phyloP scores from a whole-genome alignment of 352 stramenopile species.

The Globisporangium canariense region DNA sequence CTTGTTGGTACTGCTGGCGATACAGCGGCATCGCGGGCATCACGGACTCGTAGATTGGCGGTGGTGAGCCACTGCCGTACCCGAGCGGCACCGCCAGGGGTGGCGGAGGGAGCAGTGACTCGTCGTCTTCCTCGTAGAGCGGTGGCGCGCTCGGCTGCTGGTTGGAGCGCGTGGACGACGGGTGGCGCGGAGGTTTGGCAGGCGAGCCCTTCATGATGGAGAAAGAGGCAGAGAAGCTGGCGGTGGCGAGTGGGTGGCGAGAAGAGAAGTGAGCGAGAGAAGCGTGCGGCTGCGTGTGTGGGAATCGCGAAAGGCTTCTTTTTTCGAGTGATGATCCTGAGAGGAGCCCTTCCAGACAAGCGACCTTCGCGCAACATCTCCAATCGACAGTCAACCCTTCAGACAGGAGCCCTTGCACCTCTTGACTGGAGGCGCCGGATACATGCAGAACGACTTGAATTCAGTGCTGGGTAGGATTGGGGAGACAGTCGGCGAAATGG shows the following conservation, averaged over 20 bases:
- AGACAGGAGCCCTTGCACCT: no score
- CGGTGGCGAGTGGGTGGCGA: background rate
- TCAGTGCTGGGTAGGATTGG: no score
- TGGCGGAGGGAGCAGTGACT: conserved; percentile 4
- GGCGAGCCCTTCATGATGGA: conserved; percentile 5
- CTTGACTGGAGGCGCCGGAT: no score
- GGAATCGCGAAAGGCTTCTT: background rate
- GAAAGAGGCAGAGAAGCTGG: background rate
- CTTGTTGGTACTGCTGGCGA: conserved; percentile 6
- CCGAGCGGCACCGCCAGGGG: conserved; percentile 11
- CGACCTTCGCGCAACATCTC: no score
- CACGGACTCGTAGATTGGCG: background rate
- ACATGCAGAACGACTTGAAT: no score
- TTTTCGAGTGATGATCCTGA: background rate
- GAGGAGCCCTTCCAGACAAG: background rate
- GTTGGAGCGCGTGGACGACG: conserved; percentile 3
- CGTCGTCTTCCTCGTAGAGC: background rate
- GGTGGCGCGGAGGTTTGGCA: conserved; percentile 7
- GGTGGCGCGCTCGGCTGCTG: conserved; percentile 16
- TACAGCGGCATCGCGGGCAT: conserved; percentile 8
- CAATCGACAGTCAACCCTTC: no score
- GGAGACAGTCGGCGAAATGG: no score
- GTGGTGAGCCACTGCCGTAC: conserved; percentile 8
- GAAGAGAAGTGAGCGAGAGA: background rate
- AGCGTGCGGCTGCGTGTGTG: background rate